Conservation (phyloP, 371 early-diverging fungal species). For the Sanchytrium tribonematis region DNA sequence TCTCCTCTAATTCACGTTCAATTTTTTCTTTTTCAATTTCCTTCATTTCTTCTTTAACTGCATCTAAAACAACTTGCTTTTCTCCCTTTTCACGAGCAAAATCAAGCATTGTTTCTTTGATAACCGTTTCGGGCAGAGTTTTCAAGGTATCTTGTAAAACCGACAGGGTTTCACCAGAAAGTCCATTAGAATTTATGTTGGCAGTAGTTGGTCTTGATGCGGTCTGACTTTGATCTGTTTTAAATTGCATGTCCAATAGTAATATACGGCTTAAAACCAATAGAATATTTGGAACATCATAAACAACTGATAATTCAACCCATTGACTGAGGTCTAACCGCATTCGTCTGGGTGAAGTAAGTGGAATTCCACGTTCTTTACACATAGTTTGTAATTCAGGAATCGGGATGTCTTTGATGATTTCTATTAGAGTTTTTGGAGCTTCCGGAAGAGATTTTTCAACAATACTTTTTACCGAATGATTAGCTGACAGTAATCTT, state of each 20-base stretch:
- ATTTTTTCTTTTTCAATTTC: background rate
- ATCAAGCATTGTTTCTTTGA: background rate
- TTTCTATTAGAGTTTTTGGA: slow-evolving; percentile 49
- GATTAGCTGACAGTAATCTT: slow-evolving; percentile 11
- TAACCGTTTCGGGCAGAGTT: background rate
- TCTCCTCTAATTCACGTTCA: background rate
- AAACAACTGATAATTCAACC: slow-evolving; percentile 66
- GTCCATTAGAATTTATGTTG: background rate
- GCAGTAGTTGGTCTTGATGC: too few relatives aligned
- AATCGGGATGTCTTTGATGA: slow-evolving; percentile 55
- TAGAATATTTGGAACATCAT: slow-evolving; percentile 69
- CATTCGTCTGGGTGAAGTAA: slow-evolving; percentile 54
- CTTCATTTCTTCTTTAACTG: background rate
- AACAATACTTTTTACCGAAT: slow-evolving; percentile 4
- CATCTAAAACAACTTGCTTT: background rate
- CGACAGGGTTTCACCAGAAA: background rate
- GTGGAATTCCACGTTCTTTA: slow-evolving; percentile 63
- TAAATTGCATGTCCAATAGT: slow-evolving; percentile 15
- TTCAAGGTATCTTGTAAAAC: background rate
- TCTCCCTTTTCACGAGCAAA: background rate
- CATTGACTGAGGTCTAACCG: slow-evolving; percentile 64
- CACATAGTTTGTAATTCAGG: slow-evolving; percentile 64
- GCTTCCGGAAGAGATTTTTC: background rate
- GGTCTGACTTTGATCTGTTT: background rate
- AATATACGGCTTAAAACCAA: slow-evolving; percentile 73